These are phyloP conservation scores for Chlorociboria aeruginascens DNA, from an alignment of 495 filamentous ascomycete species.

Conservation along the genomic window DNA sequence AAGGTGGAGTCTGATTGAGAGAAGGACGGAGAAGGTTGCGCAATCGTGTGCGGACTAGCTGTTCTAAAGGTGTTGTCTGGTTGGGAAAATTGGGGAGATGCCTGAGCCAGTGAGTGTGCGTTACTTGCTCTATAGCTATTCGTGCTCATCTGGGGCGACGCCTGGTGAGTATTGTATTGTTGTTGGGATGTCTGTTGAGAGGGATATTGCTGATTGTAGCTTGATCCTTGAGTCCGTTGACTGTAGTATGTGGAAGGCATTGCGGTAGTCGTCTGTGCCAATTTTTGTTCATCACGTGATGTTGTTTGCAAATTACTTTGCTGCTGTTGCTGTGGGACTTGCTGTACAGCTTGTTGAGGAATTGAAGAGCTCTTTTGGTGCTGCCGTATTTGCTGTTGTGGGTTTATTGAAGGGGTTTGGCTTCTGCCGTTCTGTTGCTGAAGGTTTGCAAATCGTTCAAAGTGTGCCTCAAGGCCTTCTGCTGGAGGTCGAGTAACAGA, in stretches of 20 bases:
- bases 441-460: slow-evolving; percentile 26
- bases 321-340: slow-evolving; percentile 7
- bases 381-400: slow-evolving; percentile 19
- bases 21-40: slow-evolving; percentile 19
- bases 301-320: too few relatives aligned
- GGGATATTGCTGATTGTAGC: slow-evolving; percentile 17
- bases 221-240: background rate
- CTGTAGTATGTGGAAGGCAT: too few relatives aligned
- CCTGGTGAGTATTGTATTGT: slow-evolving; percentile 10
- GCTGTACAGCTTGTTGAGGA: slow-evolving; percentile 14
- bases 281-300: too few relatives aligned
- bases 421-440: slow-evolving; percentile 15
- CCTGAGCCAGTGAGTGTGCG: slow-evolving; percentile 13
- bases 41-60: slow-evolving; percentile 18
- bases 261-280: too few relatives aligned
- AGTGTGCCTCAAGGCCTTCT: slow-evolving; percentile 30
- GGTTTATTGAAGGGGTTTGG: slow-evolving; percentile 12
- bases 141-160: slow-evolving; percentile 18
- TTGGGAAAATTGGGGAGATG: slow-evolving; percentile 17
- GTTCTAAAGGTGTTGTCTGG: slow-evolving; percentile 23
- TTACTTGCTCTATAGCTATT: slow-evolving; percentile 12
- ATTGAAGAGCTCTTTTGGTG: slow-evolving; percentile 13
- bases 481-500: slow-evolving; percentile 16
- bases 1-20: slow-evolving; percentile 12
- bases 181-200: slow-evolving; percentile 18